A percentile compares a stretch with the other conserved stretches of the same genome.
Evolutionary conservation across 2,329 filamentous ascomycete species (phyloP).

Genomic region (Cercospora nicotianae): DNA sequence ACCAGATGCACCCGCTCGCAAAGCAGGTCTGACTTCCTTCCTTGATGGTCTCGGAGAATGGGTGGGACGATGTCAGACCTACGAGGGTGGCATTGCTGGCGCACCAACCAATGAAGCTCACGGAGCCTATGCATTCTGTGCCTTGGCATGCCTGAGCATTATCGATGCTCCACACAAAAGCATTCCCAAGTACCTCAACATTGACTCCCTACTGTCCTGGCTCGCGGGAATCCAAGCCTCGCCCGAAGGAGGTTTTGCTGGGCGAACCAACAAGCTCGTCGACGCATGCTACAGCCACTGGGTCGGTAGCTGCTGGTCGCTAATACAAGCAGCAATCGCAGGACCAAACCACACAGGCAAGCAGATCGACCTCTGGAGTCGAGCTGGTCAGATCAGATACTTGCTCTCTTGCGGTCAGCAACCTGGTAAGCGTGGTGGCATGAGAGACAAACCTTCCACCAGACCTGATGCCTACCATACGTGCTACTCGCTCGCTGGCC

Average conservation of each 20-base stretch:
- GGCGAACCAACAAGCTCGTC: constrained; percentile 94
- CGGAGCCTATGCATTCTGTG: constrained; percentile 95
- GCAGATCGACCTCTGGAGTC: constrained; percentile 64
- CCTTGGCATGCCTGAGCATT: constrained; percentile 82
- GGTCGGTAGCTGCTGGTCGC: constrained; percentile 91
- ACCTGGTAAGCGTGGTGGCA: constrained; percentile 68
- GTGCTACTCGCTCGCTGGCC: constrained; percentile 83
- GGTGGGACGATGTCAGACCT: constrained; percentile 86
- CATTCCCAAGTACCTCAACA: constrained; percentile 73
- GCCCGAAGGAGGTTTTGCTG: constrained; percentile 89
- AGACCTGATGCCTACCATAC: constrained; percentile 89
- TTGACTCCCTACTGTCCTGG: constrained; percentile 78
- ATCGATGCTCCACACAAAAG: constrained; percentile 74
- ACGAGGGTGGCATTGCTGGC: constrained; percentile 88
- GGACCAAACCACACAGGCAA: constrained; percentile 45
- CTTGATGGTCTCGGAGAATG: constrained; percentile 75
- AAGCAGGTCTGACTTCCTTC: constrained; percentile 64
- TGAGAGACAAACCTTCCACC: constrained; percentile 93
- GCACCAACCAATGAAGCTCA: constrained; percentile 88
- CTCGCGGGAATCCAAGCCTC: constrained; percentile 84
- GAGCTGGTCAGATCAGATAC: constrained; percentile 82
- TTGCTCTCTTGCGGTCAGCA: constrained; percentile 84
- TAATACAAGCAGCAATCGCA: constrained; percentile 76
- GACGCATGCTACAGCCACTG: constrained; percentile 98
- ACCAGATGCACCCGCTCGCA: constrained; percentile 66